A percentile compares a stretch with the other conserved stretches of the same genome.
These are phyloP conservation scores for Dysphania ambrosioides DNA, from an alignment of 148 eudicot species.

Conservation along the genomic window DNA sequence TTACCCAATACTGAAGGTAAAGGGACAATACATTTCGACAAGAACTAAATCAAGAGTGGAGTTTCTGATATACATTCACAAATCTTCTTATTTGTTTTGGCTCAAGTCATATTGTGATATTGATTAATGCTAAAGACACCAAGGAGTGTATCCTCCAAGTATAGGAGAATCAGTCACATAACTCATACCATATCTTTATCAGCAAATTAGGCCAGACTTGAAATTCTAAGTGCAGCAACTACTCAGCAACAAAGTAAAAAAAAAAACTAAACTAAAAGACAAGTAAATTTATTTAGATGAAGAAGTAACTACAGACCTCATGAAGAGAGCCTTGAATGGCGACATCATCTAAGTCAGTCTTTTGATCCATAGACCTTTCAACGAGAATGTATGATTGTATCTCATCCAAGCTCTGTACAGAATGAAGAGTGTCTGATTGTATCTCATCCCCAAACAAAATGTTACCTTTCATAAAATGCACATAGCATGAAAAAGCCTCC, in stretches of 20 bases:
- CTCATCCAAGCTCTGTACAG: conserved; percentile 79
- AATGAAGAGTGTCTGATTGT: not conserved
- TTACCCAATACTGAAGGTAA: not conserved
- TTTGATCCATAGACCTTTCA: conserved; percentile 47
- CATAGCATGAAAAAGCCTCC: not conserved
- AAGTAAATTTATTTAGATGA: not conserved
- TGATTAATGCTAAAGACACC: not conserved
- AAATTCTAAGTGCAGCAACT: not conserved
- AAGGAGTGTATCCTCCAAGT: not conserved
- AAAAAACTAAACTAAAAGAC: not conserved
- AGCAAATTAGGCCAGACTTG: not conserved
- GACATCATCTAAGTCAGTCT: conserved; percentile 32
- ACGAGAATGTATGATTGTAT: conserved; percentile 86
- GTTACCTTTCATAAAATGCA: not conserved
- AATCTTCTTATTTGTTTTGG: not conserved
- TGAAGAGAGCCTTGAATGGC: conserved; percentile 43
- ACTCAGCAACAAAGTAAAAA: not conserved
- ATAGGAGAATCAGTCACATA: not conserved
- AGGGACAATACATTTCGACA: not conserved
- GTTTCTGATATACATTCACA: not conserved
- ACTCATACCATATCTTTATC: not conserved
- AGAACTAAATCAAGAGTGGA: not conserved
- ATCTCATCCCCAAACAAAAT: not conserved
- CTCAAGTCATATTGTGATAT: not conserved
- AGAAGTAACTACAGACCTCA: conserved; percentile 51